Evolutionary conservation across 148 eudicot genomes (phyloP), one percentile per base, ranked within the genome.

Genomic region (Persicaria maculosa): DNA sequence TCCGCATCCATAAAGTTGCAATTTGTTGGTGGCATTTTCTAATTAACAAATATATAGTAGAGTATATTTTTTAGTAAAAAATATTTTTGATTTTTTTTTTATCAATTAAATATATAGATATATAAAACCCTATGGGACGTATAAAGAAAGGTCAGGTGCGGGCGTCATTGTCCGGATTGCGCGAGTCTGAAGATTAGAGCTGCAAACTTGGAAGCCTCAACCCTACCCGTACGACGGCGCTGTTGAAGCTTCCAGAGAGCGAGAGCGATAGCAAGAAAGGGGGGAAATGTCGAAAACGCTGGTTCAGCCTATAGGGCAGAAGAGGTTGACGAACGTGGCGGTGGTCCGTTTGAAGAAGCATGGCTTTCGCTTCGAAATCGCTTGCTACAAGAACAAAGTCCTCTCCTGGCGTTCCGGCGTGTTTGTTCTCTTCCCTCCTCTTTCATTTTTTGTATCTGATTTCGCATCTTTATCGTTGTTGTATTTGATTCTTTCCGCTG

Each of bases 311-410:
- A 72, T 95, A 22, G 98, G 98, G 6, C 98, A 95, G 82, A 95
- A 95, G 78, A 77, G 98, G 57, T 81, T 94, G 40, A 94, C 98
- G 1, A 94, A 94, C 78, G 98, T 94, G 5, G 97, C 98, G 17
- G 96, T 95, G 0, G 98, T 95, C n/a, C 89, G 98, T 8, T 77
- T 92, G 46, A 95, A 95, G 86, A 95, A 88, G 62, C 96, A 83
- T 22, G 98, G 97, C 22, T 68, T 68, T 68, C 97, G 98, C 50
- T 95, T 95, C 79, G 98, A 95, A 72, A 95, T 94, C 71, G 98
- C 98, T 64, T 94, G 98, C 81, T 95, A 87, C 88, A 95, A 95
- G 84, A 95, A 95, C 93, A 95, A 90, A 80, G 98, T 92, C 87
- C 93, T 92, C 80, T 95, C 98, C 0, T 95, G 98, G 97, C 97